phyloP scores from a whole-genome alignment of 768 basidiomycete genomes.

The Mycena floridula region DNA sequence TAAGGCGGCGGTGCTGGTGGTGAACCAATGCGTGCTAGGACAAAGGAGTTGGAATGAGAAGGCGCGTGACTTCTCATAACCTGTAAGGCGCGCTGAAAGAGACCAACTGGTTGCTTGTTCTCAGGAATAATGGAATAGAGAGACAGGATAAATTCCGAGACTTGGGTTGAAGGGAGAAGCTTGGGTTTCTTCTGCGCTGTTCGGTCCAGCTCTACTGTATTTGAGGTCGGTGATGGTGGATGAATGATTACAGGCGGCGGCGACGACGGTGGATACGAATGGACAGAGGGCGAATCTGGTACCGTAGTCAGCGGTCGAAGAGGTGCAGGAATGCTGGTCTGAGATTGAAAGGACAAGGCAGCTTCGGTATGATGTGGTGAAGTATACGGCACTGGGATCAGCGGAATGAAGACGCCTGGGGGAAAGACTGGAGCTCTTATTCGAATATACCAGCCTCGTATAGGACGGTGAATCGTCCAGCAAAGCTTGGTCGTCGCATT shows the following conservation, averaged over 20 bases:
- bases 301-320: slow-evolving; percentile 17
- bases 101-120: slow-evolving; percentile 29
- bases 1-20: slow-evolving; percentile 30
- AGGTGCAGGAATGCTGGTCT: slow-evolving; percentile 32
- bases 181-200: slow-evolving; percentile 15
- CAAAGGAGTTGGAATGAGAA: slow-evolving; percentile 59
- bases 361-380: slow-evolving; percentile 46
- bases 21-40: slow-evolving; percentile 34
- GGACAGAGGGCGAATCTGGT: slow-evolving; percentile 32
- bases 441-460: slow-evolving; percentile 82
- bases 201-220: slow-evolving; percentile 22
- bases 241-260: slow-evolving; percentile 23
- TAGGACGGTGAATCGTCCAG: slow-evolving; percentile 77
- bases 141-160: slow-evolving; percentile 48
- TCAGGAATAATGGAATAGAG: slow-evolving; percentile 34
- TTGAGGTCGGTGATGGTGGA: slow-evolving; percentile 27
- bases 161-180: slow-evolving; percentile 27
- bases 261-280: slow-evolving; percentile 58
- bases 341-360: slow-evolving; percentile 44
- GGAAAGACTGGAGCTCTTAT: slow-evolving; percentile 68
- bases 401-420: slow-evolving; percentile 48
- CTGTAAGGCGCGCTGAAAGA: slow-evolving; percentile 47
- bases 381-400: slow-evolving; percentile 41
- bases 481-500: slow-evolving; percentile 57
- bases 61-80: slow-evolving; percentile 43